Conservation (phyloP, 352 stramenopile genomes). For the Phytophthora sansomeana region DNA sequence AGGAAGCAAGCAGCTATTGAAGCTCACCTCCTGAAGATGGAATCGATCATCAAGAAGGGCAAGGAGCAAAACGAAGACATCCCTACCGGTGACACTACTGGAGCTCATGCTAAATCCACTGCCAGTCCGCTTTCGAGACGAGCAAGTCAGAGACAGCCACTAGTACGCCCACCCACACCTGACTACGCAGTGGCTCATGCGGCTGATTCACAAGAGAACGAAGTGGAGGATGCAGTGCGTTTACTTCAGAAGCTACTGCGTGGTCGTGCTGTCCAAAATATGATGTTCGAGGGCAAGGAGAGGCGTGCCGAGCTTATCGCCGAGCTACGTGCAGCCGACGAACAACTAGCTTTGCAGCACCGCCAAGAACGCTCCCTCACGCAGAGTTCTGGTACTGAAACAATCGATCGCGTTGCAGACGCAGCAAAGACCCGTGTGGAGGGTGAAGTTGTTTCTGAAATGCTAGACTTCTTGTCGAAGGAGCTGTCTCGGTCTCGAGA, state of each 20-base stretch:
- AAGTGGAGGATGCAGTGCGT: conserved; percentile 67
- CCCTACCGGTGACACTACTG: neutral
- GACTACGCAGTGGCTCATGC: conserved; percentile 55
- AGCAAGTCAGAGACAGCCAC: conserved; percentile 52
- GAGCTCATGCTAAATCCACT: neutral
- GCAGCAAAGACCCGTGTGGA: conserved; percentile 77
- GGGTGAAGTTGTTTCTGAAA: conserved; percentile 88
- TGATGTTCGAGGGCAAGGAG: conserved; percentile 94
- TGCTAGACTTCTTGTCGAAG: conserved; percentile 92
- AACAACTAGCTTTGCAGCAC: conserved; percentile 30
- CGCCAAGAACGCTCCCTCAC: conserved; percentile 26
- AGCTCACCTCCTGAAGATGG: conserved; percentile 88
- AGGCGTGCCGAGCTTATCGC: conserved; percentile 88
- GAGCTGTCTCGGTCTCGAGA: conserved; percentile 85
- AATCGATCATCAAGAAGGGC: conserved; percentile 80
- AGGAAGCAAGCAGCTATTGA: conserved; percentile 80
- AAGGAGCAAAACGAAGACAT: conserved; percentile 44
- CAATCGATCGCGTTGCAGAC: conserved; percentile 50
- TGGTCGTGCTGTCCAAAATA: conserved; percentile 93
- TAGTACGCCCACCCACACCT: conserved; percentile 83
- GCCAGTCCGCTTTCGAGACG: conserved; percentile 30
- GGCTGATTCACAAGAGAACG: conserved; percentile 52
- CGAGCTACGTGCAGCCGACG: conserved; percentile 87
- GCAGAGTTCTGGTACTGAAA: conserved; percentile 36
- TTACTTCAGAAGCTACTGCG: conserved; percentile 91